phyloP scores from a whole-genome alignment of 495 filamentous ascomycete species.

The Xeromyces bisporus region DNA sequence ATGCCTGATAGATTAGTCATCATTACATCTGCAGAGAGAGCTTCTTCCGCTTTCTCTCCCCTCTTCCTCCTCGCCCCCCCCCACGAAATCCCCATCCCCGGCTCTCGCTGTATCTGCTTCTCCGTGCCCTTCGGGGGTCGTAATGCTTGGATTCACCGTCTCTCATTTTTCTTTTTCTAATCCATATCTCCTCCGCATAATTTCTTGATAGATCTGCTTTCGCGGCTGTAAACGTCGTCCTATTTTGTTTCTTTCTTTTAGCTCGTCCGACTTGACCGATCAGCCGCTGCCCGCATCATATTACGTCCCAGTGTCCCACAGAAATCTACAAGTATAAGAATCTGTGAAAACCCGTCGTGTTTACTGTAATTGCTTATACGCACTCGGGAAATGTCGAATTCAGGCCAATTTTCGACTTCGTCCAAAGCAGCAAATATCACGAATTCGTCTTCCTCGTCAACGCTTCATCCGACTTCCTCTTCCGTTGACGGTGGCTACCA shows the following conservation, averaged over 20 bases:
- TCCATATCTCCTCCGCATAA: background rate
- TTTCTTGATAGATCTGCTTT: background rate
- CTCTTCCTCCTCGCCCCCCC: too few relatives aligned
- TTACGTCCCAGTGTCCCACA: too few relatives aligned
- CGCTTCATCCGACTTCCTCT: slow-evolving; percentile 20
- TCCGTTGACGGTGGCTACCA: slow-evolving; percentile 36
- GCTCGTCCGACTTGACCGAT: background rate
- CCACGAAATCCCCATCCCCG: too few relatives aligned
- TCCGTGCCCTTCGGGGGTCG: slow-evolving; percentile 1
- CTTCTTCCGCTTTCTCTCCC: too few relatives aligned
- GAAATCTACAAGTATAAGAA: background rate
- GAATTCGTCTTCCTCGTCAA: slow-evolving; percentile 19
- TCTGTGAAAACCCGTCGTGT: background rate
- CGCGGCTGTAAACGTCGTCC: background rate
- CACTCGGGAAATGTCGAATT: slow-evolving; percentile 30
- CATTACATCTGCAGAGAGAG: too few relatives aligned
- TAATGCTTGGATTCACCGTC: background rate
- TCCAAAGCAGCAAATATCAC: slow-evolving; percentile 30
- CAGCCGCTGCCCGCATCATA: background rate
- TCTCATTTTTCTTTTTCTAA: background rate
- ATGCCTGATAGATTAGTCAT: too few relatives aligned
- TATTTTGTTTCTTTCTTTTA: background rate
- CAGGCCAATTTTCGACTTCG: slow-evolving; percentile 21
- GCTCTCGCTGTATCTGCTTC: too few relatives aligned
- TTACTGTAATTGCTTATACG: background rate